Conservation (phyloP, 2,329 filamentous ascomycete species). For the Colletotrichum melonis region DNA sequence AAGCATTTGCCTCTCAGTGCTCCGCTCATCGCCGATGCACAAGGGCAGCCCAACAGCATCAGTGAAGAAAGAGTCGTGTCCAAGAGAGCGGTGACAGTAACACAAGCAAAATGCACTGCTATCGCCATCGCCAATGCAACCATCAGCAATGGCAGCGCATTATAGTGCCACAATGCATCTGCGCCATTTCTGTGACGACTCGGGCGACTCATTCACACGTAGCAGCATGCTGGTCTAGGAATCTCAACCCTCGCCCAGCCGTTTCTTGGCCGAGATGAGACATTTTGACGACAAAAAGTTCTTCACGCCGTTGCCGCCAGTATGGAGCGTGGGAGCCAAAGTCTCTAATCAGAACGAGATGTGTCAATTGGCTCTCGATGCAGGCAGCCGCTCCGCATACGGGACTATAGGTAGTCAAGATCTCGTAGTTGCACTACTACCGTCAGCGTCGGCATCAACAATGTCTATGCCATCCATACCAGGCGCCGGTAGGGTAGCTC, state of each 20-base stretch:
- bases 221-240: not conserved
- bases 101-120: not conserved
- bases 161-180: constrained; percentile 16
- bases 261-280: constrained; percentile 15
- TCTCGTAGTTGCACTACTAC: constrained; percentile 1
- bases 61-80: constrained; percentile 1
- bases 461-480: not conserved
- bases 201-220: not conserved
- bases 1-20: not conserved
- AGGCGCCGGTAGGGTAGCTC: not conserved
- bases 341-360: not conserved
- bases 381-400: not conserved
- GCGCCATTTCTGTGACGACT: constrained; percentile 1
- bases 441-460: not conserved
- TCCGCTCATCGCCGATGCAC: constrained; percentile 19
- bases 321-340: no score
- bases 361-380: not conserved
- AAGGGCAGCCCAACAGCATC: not conserved
- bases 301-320: constrained; percentile 22
- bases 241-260: not conserved
- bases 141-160: not conserved
- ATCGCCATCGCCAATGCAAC: constrained; percentile 27
- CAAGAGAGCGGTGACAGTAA: not conserved
- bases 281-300: constrained; percentile 16
- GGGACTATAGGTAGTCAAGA: not conserved